phyloP scores from a whole-genome alignment of 2,329 filamentous ascomycete species.

The Apiospora malaysiana region DNA sequence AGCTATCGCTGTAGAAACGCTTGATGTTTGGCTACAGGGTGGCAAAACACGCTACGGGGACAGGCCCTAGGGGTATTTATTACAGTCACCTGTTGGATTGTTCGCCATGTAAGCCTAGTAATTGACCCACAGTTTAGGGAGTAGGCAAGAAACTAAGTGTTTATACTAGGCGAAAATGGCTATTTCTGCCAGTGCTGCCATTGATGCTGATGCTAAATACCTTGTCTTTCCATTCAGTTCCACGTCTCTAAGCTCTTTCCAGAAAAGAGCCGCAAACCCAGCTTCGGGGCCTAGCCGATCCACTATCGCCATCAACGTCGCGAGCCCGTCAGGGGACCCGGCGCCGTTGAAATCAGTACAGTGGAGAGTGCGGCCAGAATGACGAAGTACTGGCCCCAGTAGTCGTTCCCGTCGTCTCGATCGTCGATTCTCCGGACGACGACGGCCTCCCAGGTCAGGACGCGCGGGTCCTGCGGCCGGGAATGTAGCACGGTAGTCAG shows the following conservation, averaged over 20 bases:
- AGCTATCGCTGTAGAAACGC: not conserved
- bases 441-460: not conserved
- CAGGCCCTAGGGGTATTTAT: not conserved
- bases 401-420: not conserved
- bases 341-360: not conserved
- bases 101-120: no score
- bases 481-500: not conserved
- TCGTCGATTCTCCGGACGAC: not conserved
- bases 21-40: not conserved
- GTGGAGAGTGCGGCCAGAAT: not conserved
- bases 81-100: not conserved
- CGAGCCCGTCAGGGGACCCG: not conserved
- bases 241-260: not conserved
- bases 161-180: no score
- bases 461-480: not conserved
- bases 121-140: no score
- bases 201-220: no score
- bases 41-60: not conserved
- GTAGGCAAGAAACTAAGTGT: no score
- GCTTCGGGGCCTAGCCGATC: not conserved
- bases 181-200: no score
- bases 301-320: not conserved
- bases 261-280: not conserved
- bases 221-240: not conserved
- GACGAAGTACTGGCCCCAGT: not conserved